Conservation (phyloP, 192 early-diverging fungal species). For the Umbelopsis ramanniana region DNA sequence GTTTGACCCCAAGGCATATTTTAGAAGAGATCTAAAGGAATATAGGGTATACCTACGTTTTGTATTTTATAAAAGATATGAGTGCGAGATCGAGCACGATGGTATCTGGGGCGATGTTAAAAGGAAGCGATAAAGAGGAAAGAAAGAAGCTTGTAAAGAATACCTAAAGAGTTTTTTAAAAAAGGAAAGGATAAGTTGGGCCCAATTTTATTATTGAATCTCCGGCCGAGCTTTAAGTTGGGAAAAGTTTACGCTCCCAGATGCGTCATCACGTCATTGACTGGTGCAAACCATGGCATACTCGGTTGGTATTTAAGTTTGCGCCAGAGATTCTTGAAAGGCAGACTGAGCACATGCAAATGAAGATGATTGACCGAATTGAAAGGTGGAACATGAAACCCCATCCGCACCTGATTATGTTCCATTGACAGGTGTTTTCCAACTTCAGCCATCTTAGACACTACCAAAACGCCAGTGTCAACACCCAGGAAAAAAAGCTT, state of each 20-base stretch:
- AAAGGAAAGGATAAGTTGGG: slow-evolving; percentile 1
- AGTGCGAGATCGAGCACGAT: not conserved
- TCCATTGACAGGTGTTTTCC: slow-evolving; percentile 18
- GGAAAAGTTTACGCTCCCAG: not conserved
- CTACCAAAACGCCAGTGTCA: slow-evolving; percentile 37
- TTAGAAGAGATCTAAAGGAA: not conserved
- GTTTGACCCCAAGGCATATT: not conserved
- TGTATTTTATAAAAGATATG: not conserved
- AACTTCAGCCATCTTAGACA: slow-evolving; percentile 37
- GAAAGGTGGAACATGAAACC: slow-evolving; percentile 78
- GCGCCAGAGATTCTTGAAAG: slow-evolving; percentile 47
- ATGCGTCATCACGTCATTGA: slow-evolving; percentile 20
- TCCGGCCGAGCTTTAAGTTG: not conserved
- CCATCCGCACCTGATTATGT: slow-evolving; percentile 42
- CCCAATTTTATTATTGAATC: not conserved
- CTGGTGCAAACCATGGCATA: slow-evolving; percentile 27
- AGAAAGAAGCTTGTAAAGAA: slow-evolving; percentile 1
- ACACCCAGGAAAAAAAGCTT: slow-evolving; percentile 23
- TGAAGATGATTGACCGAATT: slow-evolving; percentile 71
- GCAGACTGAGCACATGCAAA: slow-evolving; percentile 63
- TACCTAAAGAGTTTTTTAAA: not conserved
- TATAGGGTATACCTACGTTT: not conserved
- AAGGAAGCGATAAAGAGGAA: not conserved
- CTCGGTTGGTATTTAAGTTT: slow-evolving; percentile 17
- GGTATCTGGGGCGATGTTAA: too few relatives aligned